Base-by-base conservation (phyloP, 805 yeast genomes). In the Wickerhamomyces bisporus region DNA sequence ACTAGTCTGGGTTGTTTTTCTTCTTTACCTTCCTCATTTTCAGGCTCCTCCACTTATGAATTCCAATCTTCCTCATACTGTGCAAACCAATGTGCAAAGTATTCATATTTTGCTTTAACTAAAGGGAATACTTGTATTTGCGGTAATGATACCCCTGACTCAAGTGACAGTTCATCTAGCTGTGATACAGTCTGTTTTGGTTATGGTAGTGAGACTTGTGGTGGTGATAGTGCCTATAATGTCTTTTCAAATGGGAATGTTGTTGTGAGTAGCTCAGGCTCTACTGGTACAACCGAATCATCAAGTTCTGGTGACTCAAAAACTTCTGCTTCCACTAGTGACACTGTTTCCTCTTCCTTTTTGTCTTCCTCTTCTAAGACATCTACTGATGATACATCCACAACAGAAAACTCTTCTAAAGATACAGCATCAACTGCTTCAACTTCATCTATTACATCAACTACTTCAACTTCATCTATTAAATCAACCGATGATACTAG, bases 171-270 rank as follows among this genome's bases (percentile, higher is more conserved):
- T 10, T 32, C 59, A 1, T 37, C 46, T 25, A 35, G 48, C 19
- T 77, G 83, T 55, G 38, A 52, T 30, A 54, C 57, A 1, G 26
- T 48, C 6, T 86, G 95, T 58, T 60, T 51, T 26, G 93, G 87
- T 7, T 84, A 69, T 50, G 66, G 69, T 6, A 8, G 33, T 1
- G 83, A 81, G 41, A 64, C 54, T 37, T 86, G 95, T 62, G 87
- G 87, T 45, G 82, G 82, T 27, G 63, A 71, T 14, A 38, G 52
- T 32, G 66, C 73, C 27, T 80, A 64, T 48, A 57, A 67, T 19
- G 68, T 77, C 19, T 77, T 63, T 43, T 60, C 68, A 7, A 60
- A 64, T 35, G 62, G 53, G 37, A 28, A 45, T 35, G 27, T 21
- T 7, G 24, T 21, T n/a, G n/a, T n/a, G n/a, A n/a, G n/a, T n/a